These are phyloP conservation scores for Heritiera fomes DNA, from an alignment of 345 rosid genomes.

Conservation along the genomic window DNA sequence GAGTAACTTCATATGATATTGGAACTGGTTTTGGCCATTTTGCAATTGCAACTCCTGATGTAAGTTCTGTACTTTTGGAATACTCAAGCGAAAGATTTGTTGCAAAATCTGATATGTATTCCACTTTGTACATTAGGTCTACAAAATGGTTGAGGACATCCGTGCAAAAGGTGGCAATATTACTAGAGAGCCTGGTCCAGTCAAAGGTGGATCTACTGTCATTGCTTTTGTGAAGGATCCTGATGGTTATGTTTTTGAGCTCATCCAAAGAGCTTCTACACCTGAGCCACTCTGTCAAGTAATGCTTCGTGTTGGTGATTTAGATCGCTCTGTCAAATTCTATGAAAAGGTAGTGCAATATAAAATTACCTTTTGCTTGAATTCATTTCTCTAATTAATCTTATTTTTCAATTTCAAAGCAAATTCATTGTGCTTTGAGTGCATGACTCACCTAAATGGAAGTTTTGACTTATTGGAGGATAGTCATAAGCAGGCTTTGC, in stretches of 20 bases:
- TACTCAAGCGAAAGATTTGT: not conserved
- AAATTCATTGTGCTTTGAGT: not conserved
- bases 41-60: constrained; percentile 87
- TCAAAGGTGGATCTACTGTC: constrained; percentile 71
- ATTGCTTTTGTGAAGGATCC: constrained; percentile 97
- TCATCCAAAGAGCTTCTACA: constrained; percentile 83
- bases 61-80: constrained; percentile 28
- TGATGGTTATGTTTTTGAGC: constrained; percentile 86
- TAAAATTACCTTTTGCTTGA: not conserved
- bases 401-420: not conserved
- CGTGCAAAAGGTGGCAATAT: constrained; percentile 79
- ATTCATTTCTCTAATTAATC: not conserved
- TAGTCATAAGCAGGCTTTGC: not conserved
- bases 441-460: not conserved
- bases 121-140: constrained; percentile 43
- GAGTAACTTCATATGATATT: constrained; percentile 82
- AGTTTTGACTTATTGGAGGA: not conserved
- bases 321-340: constrained; percentile 78
- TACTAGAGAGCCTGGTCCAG: constrained; percentile 92
- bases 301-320: constrained; percentile 93
- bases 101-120: constrained; percentile 8
- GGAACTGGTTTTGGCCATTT: constrained; percentile 97
- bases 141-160: constrained; percentile 71
- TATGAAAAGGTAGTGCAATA: constrained; percentile 71
- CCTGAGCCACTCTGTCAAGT: constrained; percentile 96